These are phyloP conservation scores for Triticum dicoccoides DNA, from an alignment of 176 grass and related monocot genomes.

Conservation along the genomic window DNA sequence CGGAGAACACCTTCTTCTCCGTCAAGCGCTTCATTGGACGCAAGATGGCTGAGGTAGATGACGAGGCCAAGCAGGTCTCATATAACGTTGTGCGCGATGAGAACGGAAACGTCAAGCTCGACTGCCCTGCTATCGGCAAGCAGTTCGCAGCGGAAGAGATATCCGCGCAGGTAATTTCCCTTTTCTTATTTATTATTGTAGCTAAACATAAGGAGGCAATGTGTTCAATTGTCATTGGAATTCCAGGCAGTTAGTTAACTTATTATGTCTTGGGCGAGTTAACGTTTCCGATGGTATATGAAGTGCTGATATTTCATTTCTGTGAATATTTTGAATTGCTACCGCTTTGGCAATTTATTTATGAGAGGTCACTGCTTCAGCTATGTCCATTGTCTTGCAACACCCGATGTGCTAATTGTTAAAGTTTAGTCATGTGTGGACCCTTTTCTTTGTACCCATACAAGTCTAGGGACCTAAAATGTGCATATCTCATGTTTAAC, in stretches of 20 bases:
- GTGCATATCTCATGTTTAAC: background rate
- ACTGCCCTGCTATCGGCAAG: constrained; percentile 98
- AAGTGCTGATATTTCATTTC: background rate
- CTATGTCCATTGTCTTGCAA: background rate
- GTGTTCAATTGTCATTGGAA: background rate
- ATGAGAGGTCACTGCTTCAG: background rate
- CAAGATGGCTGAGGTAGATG: constrained; percentile 95
- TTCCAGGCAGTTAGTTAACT: background rate
- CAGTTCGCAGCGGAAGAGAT: constrained; percentile 97
- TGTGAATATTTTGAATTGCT: background rate
- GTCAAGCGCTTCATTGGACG: constrained; percentile 97
- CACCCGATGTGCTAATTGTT: background rate
- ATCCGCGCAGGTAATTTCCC: constrained; percentile 70
- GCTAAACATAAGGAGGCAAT: background rate
- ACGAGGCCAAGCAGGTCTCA: constrained; percentile 95
- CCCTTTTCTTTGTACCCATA: background rate
- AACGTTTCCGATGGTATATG: background rate
- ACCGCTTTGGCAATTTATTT: background rate
- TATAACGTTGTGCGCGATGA: constrained; percentile 80
- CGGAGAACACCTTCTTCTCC: constrained; percentile 99
- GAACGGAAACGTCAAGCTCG: constrained; percentile 98
- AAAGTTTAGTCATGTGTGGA: background rate
- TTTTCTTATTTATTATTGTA: too few species aligned
- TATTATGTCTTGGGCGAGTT: background rate
- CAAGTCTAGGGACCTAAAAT: background rate